phyloP scores from a whole-genome alignment of 1,139 yeast genomes.

The Candida sanyaensis region DNA sequence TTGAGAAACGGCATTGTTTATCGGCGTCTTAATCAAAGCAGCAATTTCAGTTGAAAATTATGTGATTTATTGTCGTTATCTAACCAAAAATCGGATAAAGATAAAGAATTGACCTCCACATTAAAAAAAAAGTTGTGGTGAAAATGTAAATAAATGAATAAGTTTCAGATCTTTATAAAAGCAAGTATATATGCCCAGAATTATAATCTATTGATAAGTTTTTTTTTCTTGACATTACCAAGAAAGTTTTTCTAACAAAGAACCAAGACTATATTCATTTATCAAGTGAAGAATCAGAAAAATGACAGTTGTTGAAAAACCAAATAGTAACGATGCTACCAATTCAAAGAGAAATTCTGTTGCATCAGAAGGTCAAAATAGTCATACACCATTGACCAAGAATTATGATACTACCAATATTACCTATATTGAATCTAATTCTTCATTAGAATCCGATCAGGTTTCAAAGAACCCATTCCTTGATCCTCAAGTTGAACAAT shows the following conservation, averaged over 20 bases:
- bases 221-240: background rate
- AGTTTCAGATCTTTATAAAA: no score
- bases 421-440: slow-evolving; percentile 7
- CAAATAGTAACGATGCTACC: background rate
- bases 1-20: background rate
- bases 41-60: background rate
- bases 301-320: background rate
- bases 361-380: background rate
- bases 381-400: slow-evolving; percentile 1
- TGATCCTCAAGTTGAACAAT: slow-evolving; percentile 13
- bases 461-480: slow-evolving; percentile 12
- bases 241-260: background rate
- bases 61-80: background rate
- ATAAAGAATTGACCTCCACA: background rate
- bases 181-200: background rate
- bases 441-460: slow-evolving; percentile 9
- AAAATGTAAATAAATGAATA: background rate
- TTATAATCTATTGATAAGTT: background rate
- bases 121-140: background rate
- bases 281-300: background rate
- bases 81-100: background rate
- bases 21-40: background rate
- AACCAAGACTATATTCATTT: no score
- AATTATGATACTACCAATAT: background rate
- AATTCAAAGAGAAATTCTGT: background rate